Evolutionary conservation across 2,329 filamentous ascomycete genomes (phyloP).

Genomic region (Aspergillus sp.): DNA sequence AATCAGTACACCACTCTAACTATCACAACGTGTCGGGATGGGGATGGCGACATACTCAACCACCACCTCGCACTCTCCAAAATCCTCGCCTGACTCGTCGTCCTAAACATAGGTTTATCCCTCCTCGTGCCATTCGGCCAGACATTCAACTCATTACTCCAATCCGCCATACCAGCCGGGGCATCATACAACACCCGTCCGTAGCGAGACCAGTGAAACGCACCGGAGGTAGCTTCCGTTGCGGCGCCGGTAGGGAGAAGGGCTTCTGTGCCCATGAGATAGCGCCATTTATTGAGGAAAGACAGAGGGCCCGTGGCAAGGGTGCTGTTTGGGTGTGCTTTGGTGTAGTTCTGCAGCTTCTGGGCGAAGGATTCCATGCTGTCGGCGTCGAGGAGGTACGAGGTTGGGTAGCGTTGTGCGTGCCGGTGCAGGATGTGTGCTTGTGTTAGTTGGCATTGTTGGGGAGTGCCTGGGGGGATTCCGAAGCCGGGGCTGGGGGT

Average conservation of each 20-base stretch:
- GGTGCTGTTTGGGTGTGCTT: constrained; percentile 32
- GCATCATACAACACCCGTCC: constrained; percentile 57
- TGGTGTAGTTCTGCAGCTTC: constrained; percentile 52
- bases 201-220: constrained; percentile 57
- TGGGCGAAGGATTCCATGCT: constrained; percentile 53
- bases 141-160: constrained; percentile 45
- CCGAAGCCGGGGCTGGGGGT: constrained; percentile 27
- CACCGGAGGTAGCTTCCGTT: constrained; percentile 54
- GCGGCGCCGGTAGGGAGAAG: constrained; percentile 54
- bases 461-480: constrained; percentile 48
- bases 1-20: too few species aligned
- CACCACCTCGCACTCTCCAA: constrained; percentile 50
- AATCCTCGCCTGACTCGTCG: constrained; percentile 57
- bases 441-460: constrained; percentile 59
- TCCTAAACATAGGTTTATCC: constrained; percentile 54
- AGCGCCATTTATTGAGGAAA: constrained; percentile 57
- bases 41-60: constrained; percentile 40
- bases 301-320: constrained; percentile 51
- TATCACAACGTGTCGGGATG: too few species aligned
- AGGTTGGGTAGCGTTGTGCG: constrained; percentile 55
- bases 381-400: constrained; percentile 50
- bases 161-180: constrained; percentile 48
- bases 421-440: constrained; percentile 58
- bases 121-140: constrained; percentile 51
- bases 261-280: constrained; percentile 47